phyloP scores from a whole-genome alignment of 2,329 filamentous ascomycete species.

The Macrophomina phaseolina region DNA sequence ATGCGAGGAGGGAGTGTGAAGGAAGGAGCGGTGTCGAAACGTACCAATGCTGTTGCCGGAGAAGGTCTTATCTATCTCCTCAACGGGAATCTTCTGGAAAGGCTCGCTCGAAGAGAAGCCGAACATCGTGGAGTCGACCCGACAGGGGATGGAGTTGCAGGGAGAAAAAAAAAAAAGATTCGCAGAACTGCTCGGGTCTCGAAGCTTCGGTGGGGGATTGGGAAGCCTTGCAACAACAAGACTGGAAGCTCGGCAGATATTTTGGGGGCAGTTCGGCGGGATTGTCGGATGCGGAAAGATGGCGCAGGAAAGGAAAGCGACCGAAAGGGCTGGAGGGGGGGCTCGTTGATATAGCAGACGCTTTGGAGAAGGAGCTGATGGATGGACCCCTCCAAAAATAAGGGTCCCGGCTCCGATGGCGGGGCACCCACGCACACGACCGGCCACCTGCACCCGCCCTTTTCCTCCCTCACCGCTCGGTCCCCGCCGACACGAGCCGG shows the following conservation, averaged over 20 bases:
- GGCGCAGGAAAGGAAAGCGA: background rate
- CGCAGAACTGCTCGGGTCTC: background rate
- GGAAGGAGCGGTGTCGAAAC: background rate
- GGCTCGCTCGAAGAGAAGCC: constrained; percentile 17
- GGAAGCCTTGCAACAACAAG: background rate
- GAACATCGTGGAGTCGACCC: constrained; percentile 9
- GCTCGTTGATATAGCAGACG: background rate
- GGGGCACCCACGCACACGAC: background rate
- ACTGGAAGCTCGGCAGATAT: background rate
- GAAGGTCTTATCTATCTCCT: constrained; percentile 22
- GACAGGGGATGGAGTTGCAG: background rate
- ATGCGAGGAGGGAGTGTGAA: background rate
- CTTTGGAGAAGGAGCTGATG: background rate
- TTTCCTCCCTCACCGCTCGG: constrained; percentile 16
- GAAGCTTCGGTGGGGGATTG: background rate
- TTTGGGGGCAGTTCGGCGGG: background rate
- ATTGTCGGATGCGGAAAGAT: background rate
- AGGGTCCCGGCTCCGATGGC: constrained; percentile 15
- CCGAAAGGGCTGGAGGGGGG: background rate
- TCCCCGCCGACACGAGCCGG: constrained; percentile 9
- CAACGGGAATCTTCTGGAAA: constrained; percentile 5
- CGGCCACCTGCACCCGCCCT: background rate
- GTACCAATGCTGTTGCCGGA: constrained; percentile 25
- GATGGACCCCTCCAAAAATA: background rate
- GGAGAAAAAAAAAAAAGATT: background rate